Evolutionary conservation across 495 filamentous ascomycete species (phyloP).

Genomic region (Hypoxylon lienhwacheense): DNA sequence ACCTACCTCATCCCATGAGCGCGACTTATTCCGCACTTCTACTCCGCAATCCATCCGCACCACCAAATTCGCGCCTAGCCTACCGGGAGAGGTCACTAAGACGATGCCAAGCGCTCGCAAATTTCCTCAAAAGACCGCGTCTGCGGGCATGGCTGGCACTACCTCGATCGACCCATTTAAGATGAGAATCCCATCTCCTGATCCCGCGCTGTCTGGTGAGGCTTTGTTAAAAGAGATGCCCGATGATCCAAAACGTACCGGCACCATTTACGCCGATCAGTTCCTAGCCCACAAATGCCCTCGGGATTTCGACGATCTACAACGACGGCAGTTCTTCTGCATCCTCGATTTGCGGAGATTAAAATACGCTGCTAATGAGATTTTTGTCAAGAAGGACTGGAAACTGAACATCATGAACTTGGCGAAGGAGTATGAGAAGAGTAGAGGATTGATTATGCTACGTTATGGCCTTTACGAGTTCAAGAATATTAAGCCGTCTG

Average conservation of each 20-base stretch:
- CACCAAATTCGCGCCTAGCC: conserved; percentile 42
- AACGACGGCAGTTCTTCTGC: conserved; percentile 56
- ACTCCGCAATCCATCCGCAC: conserved; percentile 36
- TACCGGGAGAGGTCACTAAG: conserved; percentile 32
- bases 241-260: conserved; percentile 42
- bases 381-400: conserved; percentile 56
- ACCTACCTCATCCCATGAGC: conserved; percentile 14
- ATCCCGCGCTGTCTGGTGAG: conserved; percentile 50
- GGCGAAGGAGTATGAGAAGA: conserved; percentile 58
- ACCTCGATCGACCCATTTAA: conserved; percentile 48
- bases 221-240: conserved; percentile 49
- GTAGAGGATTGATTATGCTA: conserved; percentile 54
- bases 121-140: conserved; percentile 29
- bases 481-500: conserved; percentile 53
- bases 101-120: conserved; percentile 30
- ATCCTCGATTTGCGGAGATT: conserved; percentile 55
- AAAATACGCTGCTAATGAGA: conserved; percentile 55
- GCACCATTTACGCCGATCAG: conserved; percentile 54
- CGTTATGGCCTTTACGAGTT: conserved; percentile 57
- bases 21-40: conserved; percentile 47
- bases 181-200: conserved; percentile 52
- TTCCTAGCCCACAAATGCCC: conserved; percentile 54
- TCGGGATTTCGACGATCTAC: conserved; percentile 49
- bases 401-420: conserved; percentile 56
- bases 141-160: conserved; percentile 43